Evolutionary conservation across 129 eudicot species (phyloP), one percentile per base, ranked within the genome.

Genomic region (Helianthus tuberosus): DNA sequence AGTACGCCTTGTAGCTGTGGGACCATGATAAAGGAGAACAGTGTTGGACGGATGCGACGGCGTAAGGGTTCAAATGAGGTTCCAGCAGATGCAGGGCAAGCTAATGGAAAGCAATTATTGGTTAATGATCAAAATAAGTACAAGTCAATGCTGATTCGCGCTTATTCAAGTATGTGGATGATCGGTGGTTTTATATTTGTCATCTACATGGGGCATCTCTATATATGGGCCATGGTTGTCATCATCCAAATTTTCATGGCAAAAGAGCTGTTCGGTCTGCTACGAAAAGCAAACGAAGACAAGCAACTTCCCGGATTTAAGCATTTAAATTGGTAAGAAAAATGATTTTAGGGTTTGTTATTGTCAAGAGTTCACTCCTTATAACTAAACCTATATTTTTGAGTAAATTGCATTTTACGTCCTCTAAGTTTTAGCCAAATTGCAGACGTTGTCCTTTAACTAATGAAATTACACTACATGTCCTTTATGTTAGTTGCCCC

Each of bases 201-300:
- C 71, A 80, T 93, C 59, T 89, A 93, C 83, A 81, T 93, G 96
- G 98, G 98, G 13, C 98, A 93, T 91, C 91, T 93, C n/a, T 89
- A 87, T 84, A 93, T 93, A 11, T 89, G 93, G 96, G 96, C 95
- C 66, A 87, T 87, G 92, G 86, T 93, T 29, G 90, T 93, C 23
- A 87, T 89, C 38, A 84, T 93, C 70, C 98, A 93, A 86, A 87
- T 93, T 58, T 88, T 81, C 57, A 93, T 93, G 98, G 98, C 92
- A 2, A 93, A 73, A 78, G 98, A 93, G 75, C 84, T 93, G 43
- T 93, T 93, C 84, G 86, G 66, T 74, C 72, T 89, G 57, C 82
- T 93, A 29, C 83, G 96, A 75, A 87, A 77, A 78, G 82, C 88
- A 47, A 86, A 86, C 27, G 96, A 93, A 82, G 95, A 93, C 73